Conservation (phyloP, 495 filamentous ascomycete species). For the Venustampulla echinocandica region DNA sequence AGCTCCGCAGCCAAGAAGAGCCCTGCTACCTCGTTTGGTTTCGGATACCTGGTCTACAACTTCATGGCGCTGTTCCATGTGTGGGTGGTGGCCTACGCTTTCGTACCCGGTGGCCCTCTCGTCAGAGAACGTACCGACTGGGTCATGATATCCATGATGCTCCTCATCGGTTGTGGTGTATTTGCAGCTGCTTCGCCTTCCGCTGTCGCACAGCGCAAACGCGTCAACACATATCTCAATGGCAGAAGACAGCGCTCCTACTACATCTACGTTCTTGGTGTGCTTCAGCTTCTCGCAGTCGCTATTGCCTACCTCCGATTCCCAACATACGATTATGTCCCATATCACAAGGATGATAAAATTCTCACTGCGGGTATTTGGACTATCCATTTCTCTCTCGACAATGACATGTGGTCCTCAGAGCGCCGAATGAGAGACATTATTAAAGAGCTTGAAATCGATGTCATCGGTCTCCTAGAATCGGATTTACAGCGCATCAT, state of each 20-base stretch:
- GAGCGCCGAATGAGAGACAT: slow-evolving; percentile 89
- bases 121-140: slow-evolving; percentile 94
- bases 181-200: slow-evolving; percentile 60
- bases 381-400: slow-evolving; percentile 97
- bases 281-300: slow-evolving; percentile 70
- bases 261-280: slow-evolving; percentile 56
- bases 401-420: slow-evolving; percentile 98
- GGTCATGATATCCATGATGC: slow-evolving; percentile 80
- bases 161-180: slow-evolving; percentile 76
- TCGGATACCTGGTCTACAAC: slow-evolving; percentile 86
- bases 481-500: slow-evolving; percentile 95
- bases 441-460: slow-evolving; percentile 86
- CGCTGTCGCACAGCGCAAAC: slow-evolving; percentile 19
- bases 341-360: slow-evolving; percentile 81
- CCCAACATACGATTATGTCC: slow-evolving; percentile 82
- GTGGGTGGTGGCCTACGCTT: slow-evolving; percentile 98
- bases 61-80: slow-evolving; percentile 88
- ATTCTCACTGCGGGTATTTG: slow-evolving; percentile 90
- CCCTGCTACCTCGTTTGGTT: slow-evolving; percentile 70
- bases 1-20: slow-evolving; percentile 62
- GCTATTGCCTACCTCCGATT: slow-evolving; percentile 86
- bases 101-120: slow-evolving; percentile 92
- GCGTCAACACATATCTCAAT: slow-evolving; percentile 34
- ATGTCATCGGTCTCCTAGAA: slow-evolving; percentile 90
- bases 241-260: slow-evolving; percentile 54